Conservation (phyloP, 495 filamentous ascomycete genomes). For the Annulohypoxylon stygium region DNA sequence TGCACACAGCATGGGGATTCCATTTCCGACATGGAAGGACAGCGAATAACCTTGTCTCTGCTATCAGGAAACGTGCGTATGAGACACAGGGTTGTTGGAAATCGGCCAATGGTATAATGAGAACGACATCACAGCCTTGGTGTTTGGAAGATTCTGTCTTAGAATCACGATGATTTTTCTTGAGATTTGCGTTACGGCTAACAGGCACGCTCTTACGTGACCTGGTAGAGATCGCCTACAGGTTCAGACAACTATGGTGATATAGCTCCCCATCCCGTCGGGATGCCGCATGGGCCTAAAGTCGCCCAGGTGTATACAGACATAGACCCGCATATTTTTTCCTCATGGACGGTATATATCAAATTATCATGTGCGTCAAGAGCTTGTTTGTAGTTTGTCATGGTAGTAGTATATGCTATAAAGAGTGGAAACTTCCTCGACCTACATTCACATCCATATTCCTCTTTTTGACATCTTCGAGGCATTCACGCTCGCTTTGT, state of each 20-base stretch:
- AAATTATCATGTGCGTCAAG: constrained; percentile 31
- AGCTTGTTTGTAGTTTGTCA: constrained; percentile 4
- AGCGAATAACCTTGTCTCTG: constrained; percentile 37
- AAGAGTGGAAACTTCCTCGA: constrained; percentile 21
- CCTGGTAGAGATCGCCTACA: constrained; percentile 16
- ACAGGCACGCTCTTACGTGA: constrained; percentile 14
- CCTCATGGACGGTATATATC: constrained; percentile 13
- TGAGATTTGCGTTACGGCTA: constrained; percentile 26
- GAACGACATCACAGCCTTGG: constrained; percentile 6
- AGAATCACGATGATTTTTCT: constrained; percentile 28
- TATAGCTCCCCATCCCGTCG: constrained; percentile 35
- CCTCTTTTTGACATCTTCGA: constrained; percentile 10
- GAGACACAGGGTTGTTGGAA: constrained; percentile 26
- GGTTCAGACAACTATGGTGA: constrained; percentile 16
- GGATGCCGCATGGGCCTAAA: constrained; percentile 39
- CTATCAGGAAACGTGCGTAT: constrained; percentile 36
- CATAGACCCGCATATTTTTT: constrained; percentile 33
- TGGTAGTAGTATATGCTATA: constrained; percentile 18
- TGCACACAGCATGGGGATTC: constrained; percentile 15
- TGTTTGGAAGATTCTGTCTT: constrained; percentile 37
- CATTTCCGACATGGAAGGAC: constrained; percentile 14
- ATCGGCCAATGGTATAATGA: constrained; percentile 25
- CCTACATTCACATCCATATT: not conserved
- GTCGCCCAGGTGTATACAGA: constrained; percentile 30
- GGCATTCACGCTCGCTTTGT: constrained; percentile 45